Base-by-base conservation (phyloP, 2,329 filamentous ascomycete species). In the Parafenestella ontariensis region DNA sequence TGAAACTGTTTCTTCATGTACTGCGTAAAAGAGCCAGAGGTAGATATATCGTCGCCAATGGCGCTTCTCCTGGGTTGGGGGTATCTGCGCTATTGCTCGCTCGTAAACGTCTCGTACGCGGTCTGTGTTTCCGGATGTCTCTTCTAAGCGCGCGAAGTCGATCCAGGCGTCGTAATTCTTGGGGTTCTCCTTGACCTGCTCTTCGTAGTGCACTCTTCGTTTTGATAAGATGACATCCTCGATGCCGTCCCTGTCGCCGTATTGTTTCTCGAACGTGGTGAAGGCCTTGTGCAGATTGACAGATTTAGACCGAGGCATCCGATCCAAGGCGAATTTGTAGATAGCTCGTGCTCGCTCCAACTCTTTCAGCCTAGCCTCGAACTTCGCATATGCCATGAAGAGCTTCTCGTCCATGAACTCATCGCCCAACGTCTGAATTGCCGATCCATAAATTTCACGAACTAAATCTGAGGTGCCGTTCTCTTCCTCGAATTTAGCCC, bases 131-230 rank as follows among this genome's bases (percentile, higher is more conserved):
- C 91, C 90, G 1, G 91, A 88, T 0, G 87, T 86, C 77, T 99
- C 95, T 75, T 99, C 95, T 6, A 99, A 80, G 7, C 91, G 85
- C 23, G 93, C 92, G 75, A 94, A 96, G 76, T 98, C 95, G 65
- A 99, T 94, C 95, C 95, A 99, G 11, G 88, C 85, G 71, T 99
- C 95, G 80, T 99, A 99, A 76, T 97, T 97, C 70, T 96, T 95
- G 1, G 93, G 87, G 69, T 96, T 98, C 71, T 96, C 90, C 69
- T 92, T 94, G 62, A 98, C 86, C 70, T 95, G 89, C 65, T 96
- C 92, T 76, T 99, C 95, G 76, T 99, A 99, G 59, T 95, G 87
- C 17, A 96, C 89, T 66, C 95, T 84, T 64, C 95, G 85, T 76
- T 99, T 99, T 15, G 92, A 92, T n/a, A 98, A 75, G 26, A 99